These are phyloP conservation scores for Suillus subalutaceus DNA, from an alignment of 768 basidiomycete species.

Conservation along the genomic window DNA sequence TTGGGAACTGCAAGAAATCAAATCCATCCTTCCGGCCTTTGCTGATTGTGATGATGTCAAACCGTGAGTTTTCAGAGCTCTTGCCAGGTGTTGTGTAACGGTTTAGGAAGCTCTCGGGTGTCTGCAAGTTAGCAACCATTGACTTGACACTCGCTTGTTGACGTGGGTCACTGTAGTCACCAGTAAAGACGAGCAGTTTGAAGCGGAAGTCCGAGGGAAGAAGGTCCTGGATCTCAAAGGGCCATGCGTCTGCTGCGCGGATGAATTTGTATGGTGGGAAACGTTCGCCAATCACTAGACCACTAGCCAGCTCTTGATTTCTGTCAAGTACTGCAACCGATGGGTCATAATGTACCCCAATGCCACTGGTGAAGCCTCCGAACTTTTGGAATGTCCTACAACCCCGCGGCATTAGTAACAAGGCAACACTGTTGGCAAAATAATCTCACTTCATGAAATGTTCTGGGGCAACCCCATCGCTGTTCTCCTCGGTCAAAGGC, in stretches of 20 bases:
- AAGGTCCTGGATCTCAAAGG: slow-evolving; percentile 53
- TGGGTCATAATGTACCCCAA: slow-evolving; percentile 51
- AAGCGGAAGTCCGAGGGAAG: slow-evolving; percentile 50
- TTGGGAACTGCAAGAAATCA: slow-evolving; percentile 35
- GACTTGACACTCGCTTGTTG: slow-evolving; percentile 29
- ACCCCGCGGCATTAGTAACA: slow-evolving; percentile 6
- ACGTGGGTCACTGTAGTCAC: slow-evolving; percentile 32
- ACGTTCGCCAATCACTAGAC: slow-evolving; percentile 52
- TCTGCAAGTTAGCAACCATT: slow-evolving; percentile 32
- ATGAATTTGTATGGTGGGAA: slow-evolving; percentile 50
- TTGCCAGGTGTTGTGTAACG: slow-evolving; percentile 23
- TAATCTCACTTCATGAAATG: slow-evolving; percentile 46
- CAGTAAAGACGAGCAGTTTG: slow-evolving; percentile 50
- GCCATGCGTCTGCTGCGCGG: slow-evolving; percentile 47
- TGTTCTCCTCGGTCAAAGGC: slow-evolving; percentile 40
- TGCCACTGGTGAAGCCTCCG: slow-evolving; percentile 49
- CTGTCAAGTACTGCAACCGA: slow-evolving; percentile 39
- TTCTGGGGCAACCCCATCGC: slow-evolving; percentile 42
- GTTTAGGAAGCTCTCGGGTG: slow-evolving; percentile 28
- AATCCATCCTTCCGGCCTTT: slow-evolving; percentile 37
- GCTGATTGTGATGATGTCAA: slow-evolving; percentile 31
- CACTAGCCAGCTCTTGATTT: slow-evolving; percentile 40
- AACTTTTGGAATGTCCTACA: slow-evolving; percentile 47
- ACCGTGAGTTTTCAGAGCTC: slow-evolving; percentile 32
- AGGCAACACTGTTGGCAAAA: neutral